A percentile compares a stretch with the other conserved stretches of the same genome.
Conservation (phyloP, 768 basidiomycete genomes). For the Rhodocollybia butyracea region DNA sequence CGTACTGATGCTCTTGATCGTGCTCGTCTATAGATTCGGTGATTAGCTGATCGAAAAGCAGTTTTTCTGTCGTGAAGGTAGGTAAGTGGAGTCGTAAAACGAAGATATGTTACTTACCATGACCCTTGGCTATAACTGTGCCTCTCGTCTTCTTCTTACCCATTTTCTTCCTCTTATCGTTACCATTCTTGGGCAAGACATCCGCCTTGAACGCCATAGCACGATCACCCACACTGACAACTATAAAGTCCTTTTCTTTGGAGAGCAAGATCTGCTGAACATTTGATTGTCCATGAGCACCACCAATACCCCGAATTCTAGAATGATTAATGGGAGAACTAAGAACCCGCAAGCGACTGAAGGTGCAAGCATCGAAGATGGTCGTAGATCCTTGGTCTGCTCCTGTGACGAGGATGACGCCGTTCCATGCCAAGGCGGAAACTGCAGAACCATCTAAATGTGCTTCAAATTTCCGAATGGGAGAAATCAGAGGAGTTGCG, state of each 20-base stretch:
- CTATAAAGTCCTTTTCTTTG: constrained; percentile 47
- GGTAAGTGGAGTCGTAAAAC: background rate
- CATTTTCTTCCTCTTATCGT: constrained; percentile 24
- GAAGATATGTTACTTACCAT: constrained; percentile 33
- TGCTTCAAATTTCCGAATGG: constrained; percentile 55
- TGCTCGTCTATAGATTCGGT: constrained; percentile 52
- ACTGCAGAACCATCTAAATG: constrained; percentile 58
- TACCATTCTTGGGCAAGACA: constrained; percentile 29
- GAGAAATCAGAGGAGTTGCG: constrained; percentile 17
- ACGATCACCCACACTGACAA: constrained; percentile 57
- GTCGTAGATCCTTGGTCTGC: constrained; percentile 56
- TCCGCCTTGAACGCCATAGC: constrained; percentile 71
- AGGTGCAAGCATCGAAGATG: constrained; percentile 66
- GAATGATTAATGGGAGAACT: constrained; percentile 39
- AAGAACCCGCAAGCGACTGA: constrained; percentile 56
- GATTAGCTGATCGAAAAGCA: constrained; percentile 62
- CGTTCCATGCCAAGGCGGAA: constrained; percentile 61
- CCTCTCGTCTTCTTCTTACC: constrained; percentile 30
- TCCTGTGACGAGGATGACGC: constrained; percentile 60
- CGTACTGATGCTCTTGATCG: constrained; percentile 43
- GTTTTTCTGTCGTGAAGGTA: constrained; percentile 42
- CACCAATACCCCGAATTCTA: constrained; percentile 15
- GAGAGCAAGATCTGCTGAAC: constrained; percentile 60
- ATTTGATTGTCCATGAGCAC: constrained; percentile 23
- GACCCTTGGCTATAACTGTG: constrained; percentile 35